Percentiles rank a stretch among this genome's conserved stretches.
phyloP scores from a whole-genome alignment of 441 rosid genomes.

The Cnidoscolus chayamansa region DNA sequence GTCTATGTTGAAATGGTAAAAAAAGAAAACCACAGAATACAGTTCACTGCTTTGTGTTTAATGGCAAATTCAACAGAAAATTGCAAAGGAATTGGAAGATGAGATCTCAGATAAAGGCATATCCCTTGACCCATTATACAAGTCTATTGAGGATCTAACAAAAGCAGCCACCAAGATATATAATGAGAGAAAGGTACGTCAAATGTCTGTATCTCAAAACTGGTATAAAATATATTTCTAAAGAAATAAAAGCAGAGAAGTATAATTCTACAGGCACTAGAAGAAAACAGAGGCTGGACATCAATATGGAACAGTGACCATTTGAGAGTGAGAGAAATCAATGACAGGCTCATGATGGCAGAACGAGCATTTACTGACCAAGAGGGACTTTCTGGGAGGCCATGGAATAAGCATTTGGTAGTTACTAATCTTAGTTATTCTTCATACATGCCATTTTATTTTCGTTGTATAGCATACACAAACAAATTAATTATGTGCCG shows the following conservation, averaged over 20 bases:
- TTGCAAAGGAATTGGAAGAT: conserved; percentile 48
- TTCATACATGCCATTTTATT: neutral
- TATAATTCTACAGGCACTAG: conserved; percentile 39
- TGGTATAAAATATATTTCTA: conserved; percentile 4
- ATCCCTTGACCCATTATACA: conserved; percentile 46
- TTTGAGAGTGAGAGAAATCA: conserved; percentile 53
- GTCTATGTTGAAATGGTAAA: conserved; percentile 4
- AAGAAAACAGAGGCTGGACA: conserved; percentile 41
- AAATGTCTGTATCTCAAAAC: conserved; percentile 12
- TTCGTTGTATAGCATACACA: neutral
- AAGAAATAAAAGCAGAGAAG: conserved; percentile 4
- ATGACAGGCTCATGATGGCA: conserved; percentile 83
- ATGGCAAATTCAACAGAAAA: conserved; percentile 36
- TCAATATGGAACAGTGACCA: conserved; percentile 35
- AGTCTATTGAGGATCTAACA: conserved; percentile 53
- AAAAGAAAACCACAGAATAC: conserved; percentile 1
- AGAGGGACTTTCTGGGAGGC: conserved; percentile 63
- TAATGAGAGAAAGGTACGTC: conserved; percentile 51
- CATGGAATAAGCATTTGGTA: conserved; percentile 89
- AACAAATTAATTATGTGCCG: neutral
- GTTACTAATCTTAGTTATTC: neutral
- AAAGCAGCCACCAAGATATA: conserved; percentile 48
- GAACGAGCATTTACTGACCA: conserved; percentile 73
- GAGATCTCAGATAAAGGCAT: conserved; percentile 39
- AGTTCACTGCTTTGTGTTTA: neutral